Conservation (phyloP, 495 filamentous ascomycete species). For the Penicillium cinerascens region DNA sequence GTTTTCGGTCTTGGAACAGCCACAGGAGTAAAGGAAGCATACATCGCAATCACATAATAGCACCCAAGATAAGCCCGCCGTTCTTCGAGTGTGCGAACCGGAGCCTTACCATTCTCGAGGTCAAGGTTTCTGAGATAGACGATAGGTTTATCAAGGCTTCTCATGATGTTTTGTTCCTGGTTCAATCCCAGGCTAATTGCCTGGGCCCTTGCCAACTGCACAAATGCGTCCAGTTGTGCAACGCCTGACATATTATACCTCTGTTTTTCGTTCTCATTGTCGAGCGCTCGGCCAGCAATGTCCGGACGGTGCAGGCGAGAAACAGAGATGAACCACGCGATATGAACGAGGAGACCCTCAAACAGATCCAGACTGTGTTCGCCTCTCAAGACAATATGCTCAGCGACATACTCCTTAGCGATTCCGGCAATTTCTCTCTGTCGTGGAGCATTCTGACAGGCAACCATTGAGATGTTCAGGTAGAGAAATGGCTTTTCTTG, state of each 20-base stretch:
- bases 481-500: constrained; percentile 36
- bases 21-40: neutral
- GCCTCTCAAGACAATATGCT: constrained; percentile 32
- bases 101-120: constrained; percentile 7
- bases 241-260: neutral
- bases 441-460: constrained; percentile 19
- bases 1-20: neutral
- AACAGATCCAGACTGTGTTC: constrained; percentile 37
- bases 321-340: constrained; percentile 34
- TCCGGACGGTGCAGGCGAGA: neutral
- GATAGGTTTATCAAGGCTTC: constrained; percentile 22
- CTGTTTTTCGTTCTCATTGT: neutral
- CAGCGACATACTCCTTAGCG: constrained; percentile 23
- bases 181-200: constrained; percentile 26
- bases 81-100: constrained; percentile 25
- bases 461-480: constrained; percentile 35
- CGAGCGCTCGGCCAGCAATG: neutral
- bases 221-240: constrained; percentile 23
- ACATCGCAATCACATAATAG: constrained; percentile 34
- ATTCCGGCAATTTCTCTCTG: constrained; percentile 22
- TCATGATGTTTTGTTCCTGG: constrained; percentile 12
- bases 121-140: constrained; percentile 15
- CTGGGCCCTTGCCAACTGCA: constrained; percentile 26
- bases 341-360: constrained; percentile 38
- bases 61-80: constrained; percentile 32